These are phyloP conservation scores for Megacollybia marginata DNA, from an alignment of 768 basidiomycete genomes.

Conservation along the genomic window DNA sequence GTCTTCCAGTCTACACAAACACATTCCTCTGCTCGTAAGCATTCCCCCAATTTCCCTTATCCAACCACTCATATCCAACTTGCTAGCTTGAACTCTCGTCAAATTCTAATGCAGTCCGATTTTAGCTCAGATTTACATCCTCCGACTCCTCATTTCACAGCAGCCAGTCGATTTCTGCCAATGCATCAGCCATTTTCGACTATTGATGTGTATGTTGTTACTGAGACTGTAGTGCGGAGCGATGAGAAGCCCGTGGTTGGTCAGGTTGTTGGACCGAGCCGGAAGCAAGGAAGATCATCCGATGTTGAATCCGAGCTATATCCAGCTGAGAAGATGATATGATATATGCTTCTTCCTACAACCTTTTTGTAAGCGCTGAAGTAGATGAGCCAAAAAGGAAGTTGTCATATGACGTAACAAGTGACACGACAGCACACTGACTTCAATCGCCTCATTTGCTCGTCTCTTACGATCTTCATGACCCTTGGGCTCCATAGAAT, in stretches of 20 bases:
- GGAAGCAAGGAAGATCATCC: too few species aligned
- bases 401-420: too few species aligned
- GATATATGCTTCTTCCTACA: too few species aligned
- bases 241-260: neutral
- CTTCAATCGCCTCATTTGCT: too few species aligned
- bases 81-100: conserved; percentile 22
- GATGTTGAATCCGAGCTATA: too few species aligned
- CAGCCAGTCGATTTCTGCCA: too few species aligned
- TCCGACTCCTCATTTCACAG: conserved; percentile 7
- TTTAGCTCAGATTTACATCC: conserved; percentile 8
- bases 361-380: too few species aligned
- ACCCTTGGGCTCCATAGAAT: neutral
- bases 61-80: neutral
- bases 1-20: conserved; percentile 21
- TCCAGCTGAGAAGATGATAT: too few species aligned
- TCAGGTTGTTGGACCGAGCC: too few species aligned
- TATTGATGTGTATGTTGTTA: conserved; percentile 21
- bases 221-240: conserved; percentile 18
- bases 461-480: neutral
- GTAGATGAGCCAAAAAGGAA: too few species aligned
- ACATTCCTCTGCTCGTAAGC: conserved; percentile 26
- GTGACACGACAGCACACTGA: too few species aligned
- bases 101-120: conserved; percentile 15
- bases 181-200: conserved; percentile 15
- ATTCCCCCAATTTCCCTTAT: neutral